Conservation (phyloP, 2,329 filamentous ascomycete species). For the Stemphylium vesicarium region DNA sequence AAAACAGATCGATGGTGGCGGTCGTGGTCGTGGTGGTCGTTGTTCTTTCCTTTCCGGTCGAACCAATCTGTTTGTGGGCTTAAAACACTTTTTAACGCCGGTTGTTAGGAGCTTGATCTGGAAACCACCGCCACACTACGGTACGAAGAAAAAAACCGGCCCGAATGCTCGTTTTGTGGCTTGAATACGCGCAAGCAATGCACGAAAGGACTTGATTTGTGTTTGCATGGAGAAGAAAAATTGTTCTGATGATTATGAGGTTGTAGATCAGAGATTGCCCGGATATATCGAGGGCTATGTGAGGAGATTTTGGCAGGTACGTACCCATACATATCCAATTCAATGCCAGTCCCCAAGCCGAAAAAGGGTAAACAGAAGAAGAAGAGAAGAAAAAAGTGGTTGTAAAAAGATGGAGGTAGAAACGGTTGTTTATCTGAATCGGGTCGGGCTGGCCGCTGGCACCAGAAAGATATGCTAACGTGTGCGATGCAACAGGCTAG, state of each 20-base stretch:
- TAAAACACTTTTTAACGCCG: not conserved
- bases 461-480: too few relatives aligned
- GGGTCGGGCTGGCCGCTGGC: too few relatives aligned
- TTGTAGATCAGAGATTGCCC: constrained; percentile 77
- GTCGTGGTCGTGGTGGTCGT: too few relatives aligned
- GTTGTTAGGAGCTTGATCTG: constrained; percentile 83
- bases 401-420: not conserved
- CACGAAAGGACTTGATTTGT: not conserved
- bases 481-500: too few relatives aligned
- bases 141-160: constrained; percentile 63
- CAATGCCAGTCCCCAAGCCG: too few relatives aligned
- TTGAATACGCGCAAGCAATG: not conserved
- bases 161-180: not conserved
- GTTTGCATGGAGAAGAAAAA: not conserved
- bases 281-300: constrained; percentile 95
- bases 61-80: not conserved
- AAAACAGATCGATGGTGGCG: too few relatives aligned
- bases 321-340: too few relatives aligned
- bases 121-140: constrained; percentile 96
- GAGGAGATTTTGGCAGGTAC: constrained; percentile 95
- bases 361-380: too few relatives aligned
- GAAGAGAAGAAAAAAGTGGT: too few relatives aligned
- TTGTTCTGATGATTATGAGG: too few relatives aligned
- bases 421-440: too few relatives aligned
- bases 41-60: too few relatives aligned